A percentile compares a stretch with the other conserved stretches of the same genome.
Conservation (phyloP, 2,329 filamentous ascomycete genomes). For the Ilyonectria robusta region DNA sequence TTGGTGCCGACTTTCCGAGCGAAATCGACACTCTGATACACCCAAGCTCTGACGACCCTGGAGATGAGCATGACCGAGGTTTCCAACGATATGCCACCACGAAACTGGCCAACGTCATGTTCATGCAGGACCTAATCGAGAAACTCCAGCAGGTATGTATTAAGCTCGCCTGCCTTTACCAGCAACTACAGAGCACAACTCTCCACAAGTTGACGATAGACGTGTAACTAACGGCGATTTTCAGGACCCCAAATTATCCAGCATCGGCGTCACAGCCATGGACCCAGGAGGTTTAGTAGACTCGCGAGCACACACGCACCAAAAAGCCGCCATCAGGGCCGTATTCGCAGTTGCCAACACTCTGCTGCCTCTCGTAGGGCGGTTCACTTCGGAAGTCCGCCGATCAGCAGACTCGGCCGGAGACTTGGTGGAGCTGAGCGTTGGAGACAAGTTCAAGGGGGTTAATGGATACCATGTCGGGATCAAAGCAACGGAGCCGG, state of each 20-base stretch:
- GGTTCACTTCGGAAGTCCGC: conserved; percentile 30
- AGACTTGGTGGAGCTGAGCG: conserved; percentile 34
- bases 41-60: conserved; percentile 17
- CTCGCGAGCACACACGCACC: conserved; percentile 35
- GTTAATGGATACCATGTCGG: conserved; percentile 34
- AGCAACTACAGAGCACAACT: conserved; percentile 19
- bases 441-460: conserved; percentile 18
- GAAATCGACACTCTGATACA: conserved; percentile 24
- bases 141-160: conserved; percentile 29
- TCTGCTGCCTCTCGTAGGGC: conserved; percentile 22
- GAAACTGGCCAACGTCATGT: conserved; percentile 44
- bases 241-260: conserved; percentile 35
- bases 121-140: conserved; percentile 45
- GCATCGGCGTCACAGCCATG: conserved; percentile 41
- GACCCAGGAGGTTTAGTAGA: conserved; percentile 43
- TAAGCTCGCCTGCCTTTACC: conserved; percentile 19
- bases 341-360: not conserved
- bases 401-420: conserved; percentile 30
- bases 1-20: conserved; percentile 26
- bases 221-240: not conserved
- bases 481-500: not conserved
- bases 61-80: conserved; percentile 37
- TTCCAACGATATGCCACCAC: conserved; percentile 43
- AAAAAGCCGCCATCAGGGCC: conserved; percentile 20
- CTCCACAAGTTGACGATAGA: too few species aligned